Conservation (phyloP, 805 yeast species). For the Cyberlindnera suaveolens region DNA sequence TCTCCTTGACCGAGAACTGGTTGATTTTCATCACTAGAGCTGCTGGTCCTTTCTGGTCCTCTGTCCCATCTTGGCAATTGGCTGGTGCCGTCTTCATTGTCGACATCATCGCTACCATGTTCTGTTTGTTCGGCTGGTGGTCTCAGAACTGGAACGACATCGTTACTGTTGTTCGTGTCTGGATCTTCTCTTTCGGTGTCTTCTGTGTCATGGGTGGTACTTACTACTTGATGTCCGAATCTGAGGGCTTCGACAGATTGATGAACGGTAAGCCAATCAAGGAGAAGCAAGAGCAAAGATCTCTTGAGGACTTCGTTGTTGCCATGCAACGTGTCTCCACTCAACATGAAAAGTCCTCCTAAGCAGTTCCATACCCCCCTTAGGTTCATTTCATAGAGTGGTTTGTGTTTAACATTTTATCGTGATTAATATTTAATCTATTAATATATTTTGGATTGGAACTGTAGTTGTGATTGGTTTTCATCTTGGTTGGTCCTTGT, state of each 20-base stretch:
- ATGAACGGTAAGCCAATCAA: conserved; percentile 74
- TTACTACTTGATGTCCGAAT: conserved; percentile 85
- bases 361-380: conserved; percentile 20
- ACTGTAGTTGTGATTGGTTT: background rate
- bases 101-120: conserved; percentile 88
- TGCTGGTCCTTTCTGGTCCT: conserved; percentile 98
- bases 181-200: conserved; percentile 95
- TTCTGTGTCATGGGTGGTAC: conserved; percentile 97
- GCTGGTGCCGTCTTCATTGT: conserved; percentile 88
- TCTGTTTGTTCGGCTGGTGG: conserved; percentile 96
- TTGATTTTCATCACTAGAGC: conserved; percentile 95
- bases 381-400: conserved; percentile 3
- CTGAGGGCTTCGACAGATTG: conserved; percentile 73
- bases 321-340: conserved; percentile 88
- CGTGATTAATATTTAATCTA: conserved; percentile 6
- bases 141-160: conserved; percentile 96
- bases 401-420: conserved; percentile 1
- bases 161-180: conserved; percentile 89
- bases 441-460: background rate
- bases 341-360: conserved; percentile 78
- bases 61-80: conserved; percentile 94
- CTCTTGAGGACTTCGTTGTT: conserved; percentile 76
- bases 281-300: conserved; percentile 53
- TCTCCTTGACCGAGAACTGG: conserved; percentile 95
- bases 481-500: no score